Evolutionary conservation across 305 asterid species (phyloP), one percentile per base, ranked within the genome.

Genomic region (Fraxinus albicans): DNA sequence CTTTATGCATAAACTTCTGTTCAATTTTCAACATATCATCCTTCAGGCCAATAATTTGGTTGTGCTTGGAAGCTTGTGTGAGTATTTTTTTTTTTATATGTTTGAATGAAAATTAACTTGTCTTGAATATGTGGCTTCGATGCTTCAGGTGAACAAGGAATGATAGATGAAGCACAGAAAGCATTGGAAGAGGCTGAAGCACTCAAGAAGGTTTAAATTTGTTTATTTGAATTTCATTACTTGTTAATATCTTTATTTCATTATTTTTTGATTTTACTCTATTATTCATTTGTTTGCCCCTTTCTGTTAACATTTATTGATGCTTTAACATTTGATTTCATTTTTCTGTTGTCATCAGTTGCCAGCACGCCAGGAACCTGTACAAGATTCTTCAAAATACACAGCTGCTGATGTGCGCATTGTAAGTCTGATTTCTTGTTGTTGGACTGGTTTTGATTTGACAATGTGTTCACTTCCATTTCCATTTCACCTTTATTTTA

Each of bases 181-280:
- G 94, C 96, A 73, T 79, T 94, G 88, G 98, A 94, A 85, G 98
- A 94, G 87, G 98, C 98, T n/a, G 98, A 94, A 91, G 96, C 98
- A 84, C 96, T 94, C 21, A 94, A 89, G 85, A 94, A 94, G 97
- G 98, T 94, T 78, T 84, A 53, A 77, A 58, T 35, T 35, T 33
- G 5, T 17, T 44, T 44, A 60, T 29, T 72, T 77, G 42, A 72
- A 73, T 80, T 82, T 82, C 47, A 8, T 67, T 76, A 79, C 69
- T 40, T 44, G 73, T 78, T 8, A n/a, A 74, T 79, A 50, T 31
- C 17, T 42, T 77, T 33, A n/a, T 23, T 0, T 63, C 55, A 77
- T 35, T 6, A 19, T 70, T n/a, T n/a, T 67, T 63, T 80, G 42
- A 34, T 38, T 29, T 33, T 83, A 53, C 23, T 81, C 73, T 70